Evolutionary conservation across 176 grass and related monocot species (phyloP).

Genomic region (Carex kokanica): DNA sequence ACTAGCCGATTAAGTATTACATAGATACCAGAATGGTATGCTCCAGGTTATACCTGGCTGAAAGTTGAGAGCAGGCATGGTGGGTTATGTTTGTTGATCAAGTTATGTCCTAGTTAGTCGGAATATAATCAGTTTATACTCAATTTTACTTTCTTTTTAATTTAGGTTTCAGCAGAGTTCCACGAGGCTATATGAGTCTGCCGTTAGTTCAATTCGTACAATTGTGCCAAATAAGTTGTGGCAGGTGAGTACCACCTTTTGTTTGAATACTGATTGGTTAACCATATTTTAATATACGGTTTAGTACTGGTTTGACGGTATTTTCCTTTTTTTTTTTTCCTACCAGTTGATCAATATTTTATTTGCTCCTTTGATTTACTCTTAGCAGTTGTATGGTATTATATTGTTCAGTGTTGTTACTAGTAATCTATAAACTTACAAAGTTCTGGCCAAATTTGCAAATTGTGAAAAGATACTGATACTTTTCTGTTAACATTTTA

Average conservation of each 20-base stretch:
- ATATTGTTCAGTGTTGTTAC: background rate
- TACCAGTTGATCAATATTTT: background rate
- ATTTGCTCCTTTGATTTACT: background rate
- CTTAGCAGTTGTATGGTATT: background rate
- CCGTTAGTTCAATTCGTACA: slow-evolving; percentile 78
- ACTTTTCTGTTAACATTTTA: slow-evolving; percentile 16
- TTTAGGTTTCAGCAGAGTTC: slow-evolving; percentile 87
- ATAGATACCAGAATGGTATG: background rate
- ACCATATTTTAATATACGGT: background rate
- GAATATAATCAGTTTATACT: slow-evolving; percentile 5
- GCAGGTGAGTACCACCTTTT: slow-evolving; percentile 43
- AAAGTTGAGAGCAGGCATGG: background rate
- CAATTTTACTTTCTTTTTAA: slow-evolving; percentile 1
- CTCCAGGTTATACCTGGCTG: background rate
- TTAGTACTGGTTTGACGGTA: background rate
- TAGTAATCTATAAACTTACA: background rate
- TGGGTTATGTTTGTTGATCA: background rate
- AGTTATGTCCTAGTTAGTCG: background rate
- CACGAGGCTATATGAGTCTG: slow-evolving; percentile 84
- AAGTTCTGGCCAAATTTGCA: background rate
- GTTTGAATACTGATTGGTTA: background rate
- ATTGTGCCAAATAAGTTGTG: slow-evolving; percentile 93
- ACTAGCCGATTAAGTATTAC: background rate
- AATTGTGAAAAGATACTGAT: background rate
- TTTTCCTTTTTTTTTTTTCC: background rate